Base-by-base conservation (phyloP, 768 basidiomycete species). In the Suillus hirtellus region DNA sequence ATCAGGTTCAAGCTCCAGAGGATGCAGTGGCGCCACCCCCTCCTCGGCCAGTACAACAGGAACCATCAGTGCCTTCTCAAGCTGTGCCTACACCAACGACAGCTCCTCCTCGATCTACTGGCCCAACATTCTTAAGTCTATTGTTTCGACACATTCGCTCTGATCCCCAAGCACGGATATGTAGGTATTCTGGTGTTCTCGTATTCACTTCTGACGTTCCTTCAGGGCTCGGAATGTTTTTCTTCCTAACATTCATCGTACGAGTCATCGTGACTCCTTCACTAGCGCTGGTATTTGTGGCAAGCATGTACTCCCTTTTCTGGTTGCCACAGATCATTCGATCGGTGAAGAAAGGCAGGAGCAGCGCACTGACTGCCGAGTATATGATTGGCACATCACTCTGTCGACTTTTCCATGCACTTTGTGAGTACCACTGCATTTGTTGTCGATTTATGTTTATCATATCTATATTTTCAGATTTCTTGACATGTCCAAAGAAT, bases 321-420 rank as follows among this genome's bases (percentile, higher is more conserved):
- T 97, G 95, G 95, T 67, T 89, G 5, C 89, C 92, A 4, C 95
- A 96, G 75, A 93, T 97, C 55, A 79, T 89, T 60, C 82, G 95
- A 27, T 90, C 93, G 17, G 86, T 82, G 17, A 82, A 83, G 24
- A 83, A 91, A 27, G 90, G 89, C 10, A 82, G 92, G 64, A 81
- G 82, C 9, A 89, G 89, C 70, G 90, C 89, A 1, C 71, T 96
- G 49, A 78, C 83, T 9, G 79, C 77, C 52, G 85, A 87, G 68
- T 96, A 96, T 67, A 71, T 96, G 24, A 60, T 96, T 10, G 94
- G 93, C 12, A 92, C 88, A 6, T 90, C 90, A 0, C 56, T 86
- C 1, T 89, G 88, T 62, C 80, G 95, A 60, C 77, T 93, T 53
- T 87, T 84, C 62, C 82, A 89, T 54, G 85, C 86, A 2, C 71